Base-by-base conservation (phyloP, 2,329 filamentous ascomycete species). In the Phoma herbarum region DNA sequence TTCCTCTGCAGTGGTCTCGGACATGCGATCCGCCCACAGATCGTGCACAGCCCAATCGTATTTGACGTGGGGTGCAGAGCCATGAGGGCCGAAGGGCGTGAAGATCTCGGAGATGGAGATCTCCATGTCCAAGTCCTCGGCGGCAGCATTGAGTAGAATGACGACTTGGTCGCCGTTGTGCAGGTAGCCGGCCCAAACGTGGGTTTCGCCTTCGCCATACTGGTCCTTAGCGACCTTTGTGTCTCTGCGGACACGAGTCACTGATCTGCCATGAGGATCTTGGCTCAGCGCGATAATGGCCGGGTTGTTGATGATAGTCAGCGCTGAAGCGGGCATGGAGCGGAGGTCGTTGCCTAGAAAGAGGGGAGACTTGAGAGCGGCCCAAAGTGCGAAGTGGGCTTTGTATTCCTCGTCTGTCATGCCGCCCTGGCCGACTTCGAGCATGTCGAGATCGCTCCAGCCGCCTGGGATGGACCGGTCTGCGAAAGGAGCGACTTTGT, bases 341-440 rank as follows among this genome's bases (percentile, higher is more conserved):
- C 72, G 74, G 72, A 76, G 59, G 61, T 76, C 56, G 64, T 81
- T 69, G 57, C 80, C 80, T 62, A 84, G 77, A 67, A 83, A 57
- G 53, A 81, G 62, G 54, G 78, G 77, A 6, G 72, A 75, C 57
- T 80, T 80, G 52, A 82, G 61, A 57, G 76, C 75, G 39, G 77
- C 67, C 80, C 80, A 73, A 4, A 77, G 57, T 58, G 77, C 67
- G 65, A 83, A 77, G 60, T 81, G 71, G 23, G 71, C 63, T 64
- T 75, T 71, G 67, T 77, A 67, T 62, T 79, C 70, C 53, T 69
- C 65, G 23, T 72, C 69, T 2, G 65, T 67, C 63, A 68, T 68
- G 6, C 69, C 69, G 3, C 70, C 69, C 41, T 73, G 67, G 2
- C 70, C 69, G 3, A 73, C 65, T 49, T 73, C 70, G 25, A 73